These are phyloP conservation scores for Davidsoniella virescens DNA, from an alignment of 2,329 filamentous ascomycete genomes.

Conservation along the genomic window DNA sequence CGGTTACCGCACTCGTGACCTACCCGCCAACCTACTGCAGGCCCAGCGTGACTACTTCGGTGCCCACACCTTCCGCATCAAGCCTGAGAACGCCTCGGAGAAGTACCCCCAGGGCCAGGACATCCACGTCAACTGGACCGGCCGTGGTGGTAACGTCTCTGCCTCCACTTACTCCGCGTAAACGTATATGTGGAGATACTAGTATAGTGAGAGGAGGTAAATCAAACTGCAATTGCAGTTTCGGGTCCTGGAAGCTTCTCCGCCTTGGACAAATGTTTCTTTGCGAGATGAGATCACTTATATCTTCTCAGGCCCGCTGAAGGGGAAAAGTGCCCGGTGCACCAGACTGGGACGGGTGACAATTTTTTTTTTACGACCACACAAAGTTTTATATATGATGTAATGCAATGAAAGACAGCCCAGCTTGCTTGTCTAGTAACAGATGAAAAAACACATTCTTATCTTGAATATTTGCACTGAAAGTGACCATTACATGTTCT, in stretches of 20 bases:
- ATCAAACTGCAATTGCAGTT: conserved; percentile 1
- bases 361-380: conserved; percentile 10
- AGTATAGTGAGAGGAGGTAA: conserved; percentile 1
- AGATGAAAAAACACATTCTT: not conserved
- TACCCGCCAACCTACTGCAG: conserved; percentile 96
- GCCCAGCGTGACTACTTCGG: conserved; percentile 99
- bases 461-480: no score
- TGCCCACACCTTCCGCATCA: conserved; percentile 77
- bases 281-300: no score
- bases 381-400: conserved; percentile 11
- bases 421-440: conserved; percentile 1
- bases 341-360: conserved; percentile 8
- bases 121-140: conserved; percentile 99
- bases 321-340: conserved; percentile 7
- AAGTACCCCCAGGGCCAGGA: conserved; percentile 76
- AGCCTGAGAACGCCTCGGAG: conserved; percentile 59
- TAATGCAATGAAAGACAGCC: conserved; percentile 11
- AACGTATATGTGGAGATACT: conserved; percentile 15
- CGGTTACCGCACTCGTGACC: conserved; percentile 90
- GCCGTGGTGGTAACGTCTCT: conserved; percentile 89
- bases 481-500: no score
- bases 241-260: not conserved
- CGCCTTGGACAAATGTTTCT: not conserved
- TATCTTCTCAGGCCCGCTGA: not conserved
- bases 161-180: conserved; percentile 97